Base-by-base conservation (phyloP, 179 eudicot species). In the Beta macrorhiza region DNA sequence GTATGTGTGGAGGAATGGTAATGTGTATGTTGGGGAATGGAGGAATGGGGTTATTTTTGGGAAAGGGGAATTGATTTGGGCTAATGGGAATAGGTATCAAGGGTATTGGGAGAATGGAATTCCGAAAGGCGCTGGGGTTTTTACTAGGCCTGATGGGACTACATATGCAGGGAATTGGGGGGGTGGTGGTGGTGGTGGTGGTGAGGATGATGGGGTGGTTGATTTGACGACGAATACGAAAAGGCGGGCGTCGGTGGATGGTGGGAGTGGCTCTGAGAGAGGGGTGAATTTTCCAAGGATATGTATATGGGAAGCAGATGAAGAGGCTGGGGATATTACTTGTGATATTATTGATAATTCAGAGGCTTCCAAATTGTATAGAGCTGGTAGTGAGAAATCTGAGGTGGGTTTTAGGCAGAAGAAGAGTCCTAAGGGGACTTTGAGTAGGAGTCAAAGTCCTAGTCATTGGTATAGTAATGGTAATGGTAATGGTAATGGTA, bases 301-400 rank as follows among this genome's bases (percentile, higher is more conserved):
- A 57, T 96, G 98, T 81, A 92, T 96, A 13, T 96, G 98, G 99
- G 99, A 94, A 51, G 93, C 94, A 19, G 97, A 96, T 71, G 98
- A 92, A 12, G 99, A 95, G 62, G 97, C 91, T 3, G 99, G 97
- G 68, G 99, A 96, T 87, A 94, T 96, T 13, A 96, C 98, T 20
- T 96, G 98, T 82, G 99, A 96, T 86, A 96, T 96, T 11, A 72
- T 96, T 65, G 93, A 92, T 85, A 92, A 87, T 84, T 90, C 86
- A 51, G 93, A 93, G 82, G 97, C 91, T 0, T 84, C 93, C 0
- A 87, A 87, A 92, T 83, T 94, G 86, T 88, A 91, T 70, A 90
- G 88, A 76, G 90, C 90, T 83, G 79, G 78, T 65, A 88, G 91
- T 78, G 47, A 87, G 86, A 75, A 72, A 45, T 65, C 70, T 87